Conservation (phyloP, 495 filamentous ascomycete species). For the Talaromyces stipitatus region DNA sequence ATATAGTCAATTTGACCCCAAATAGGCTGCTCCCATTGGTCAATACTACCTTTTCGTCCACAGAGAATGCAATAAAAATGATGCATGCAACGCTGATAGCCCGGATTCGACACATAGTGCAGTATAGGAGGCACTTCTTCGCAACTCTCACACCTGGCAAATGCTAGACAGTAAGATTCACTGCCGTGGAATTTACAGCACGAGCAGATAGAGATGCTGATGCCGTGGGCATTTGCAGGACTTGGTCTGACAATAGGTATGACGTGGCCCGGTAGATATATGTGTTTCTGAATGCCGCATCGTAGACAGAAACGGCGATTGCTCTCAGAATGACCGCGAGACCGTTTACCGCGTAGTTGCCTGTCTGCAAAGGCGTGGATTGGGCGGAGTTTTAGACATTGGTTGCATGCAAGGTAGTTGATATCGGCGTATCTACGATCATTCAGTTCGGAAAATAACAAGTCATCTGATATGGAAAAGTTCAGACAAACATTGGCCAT, state of each 20-base stretch:
- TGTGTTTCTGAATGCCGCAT: constrained; percentile 3
- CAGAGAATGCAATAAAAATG: constrained; percentile 1
- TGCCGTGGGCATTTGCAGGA: neutral
- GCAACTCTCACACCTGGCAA: constrained; percentile 1
- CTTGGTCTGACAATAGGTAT: neutral
- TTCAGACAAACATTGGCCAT: constrained; percentile 2
- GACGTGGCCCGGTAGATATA: constrained; percentile 1
- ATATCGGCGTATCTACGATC: neutral
- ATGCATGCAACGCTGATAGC: constrained; percentile 2
- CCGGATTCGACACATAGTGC: neutral
- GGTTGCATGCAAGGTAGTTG: constrained; percentile 1
- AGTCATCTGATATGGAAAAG: neutral
- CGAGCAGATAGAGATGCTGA: neutral
- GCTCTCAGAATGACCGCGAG: neutral
- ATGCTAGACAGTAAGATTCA: neutral
- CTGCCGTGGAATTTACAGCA: neutral
- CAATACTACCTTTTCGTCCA: neutral
- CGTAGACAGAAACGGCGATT: constrained; percentile 4
- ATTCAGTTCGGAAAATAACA: neutral
- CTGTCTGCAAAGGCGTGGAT: neutral
- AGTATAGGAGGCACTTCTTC: neutral
- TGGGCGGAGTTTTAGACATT: constrained; percentile 5
- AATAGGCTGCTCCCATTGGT: neutral
- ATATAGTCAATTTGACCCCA: constrained; percentile 2
- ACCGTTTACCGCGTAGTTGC: neutral